Base-by-base conservation (phyloP, 2,329 filamentous ascomycete species). In the Shiraia bambusicola region DNA sequence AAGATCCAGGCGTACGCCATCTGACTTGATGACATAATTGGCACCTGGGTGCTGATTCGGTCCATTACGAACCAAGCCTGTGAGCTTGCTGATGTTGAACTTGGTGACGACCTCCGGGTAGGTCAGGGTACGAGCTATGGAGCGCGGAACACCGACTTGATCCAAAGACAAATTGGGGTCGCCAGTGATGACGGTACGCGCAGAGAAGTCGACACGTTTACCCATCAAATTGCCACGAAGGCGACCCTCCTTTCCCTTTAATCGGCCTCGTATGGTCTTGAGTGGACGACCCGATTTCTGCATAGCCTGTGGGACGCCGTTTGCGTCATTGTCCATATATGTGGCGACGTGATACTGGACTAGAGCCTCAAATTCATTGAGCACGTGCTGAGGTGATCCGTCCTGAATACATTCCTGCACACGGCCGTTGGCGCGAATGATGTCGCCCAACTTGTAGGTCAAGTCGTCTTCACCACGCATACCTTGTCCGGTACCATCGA, bases 321-420 rank as follows among this genome's bases (percentile, higher is more conserved):
- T 93, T 71, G 97, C 96, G 67, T 98, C 92, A 61, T 98, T 99
- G 72, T 98, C 93, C 94, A 99, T 98, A 72, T 96, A 95, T 1
- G 94, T 98, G 30, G 94, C 94, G 46, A 98, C 91, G 63, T 98
- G 94, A 65, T 95, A 99, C 66, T 99, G 94, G 27, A 99, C 76
- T 24, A 98, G 75, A 50, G 86, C 83, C 69, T 95, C 89, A 45
- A 96, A 97, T 61, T 98, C 93, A 45, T 84, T 81, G 12, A 90
- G 82, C 54, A 97, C 89, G 70, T 98, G 93, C 51, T 88, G 84
- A 1, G 93, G 90, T 3, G 91, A 91, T 42, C 93, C 93, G 69
- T 96, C 90, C 45, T 88, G 83, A 60, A 95, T 88, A 46, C 90
- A 93, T 56, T 93, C 86, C 56, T 88, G 84, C 42, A 98, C 91